These are phyloP conservation scores for Talaromyces sp. DNA, from an alignment of 2,329 filamentous ascomycete species.

Conservation along the genomic window DNA sequence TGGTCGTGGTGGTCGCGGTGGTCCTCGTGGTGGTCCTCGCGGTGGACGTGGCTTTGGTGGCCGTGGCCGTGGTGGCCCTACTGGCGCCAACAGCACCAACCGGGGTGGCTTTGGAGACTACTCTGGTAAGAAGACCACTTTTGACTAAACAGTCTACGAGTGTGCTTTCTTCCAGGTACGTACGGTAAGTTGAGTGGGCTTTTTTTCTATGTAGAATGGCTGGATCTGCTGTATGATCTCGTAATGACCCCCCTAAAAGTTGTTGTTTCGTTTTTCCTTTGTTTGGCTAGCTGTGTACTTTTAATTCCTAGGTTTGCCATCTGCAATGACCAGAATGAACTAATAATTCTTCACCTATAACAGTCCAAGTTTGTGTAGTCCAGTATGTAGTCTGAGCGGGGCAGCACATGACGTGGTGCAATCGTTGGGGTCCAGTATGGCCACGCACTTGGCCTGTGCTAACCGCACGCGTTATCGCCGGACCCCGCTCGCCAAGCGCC, in stretches of 20 bases:
- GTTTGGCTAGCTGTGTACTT: neutral
- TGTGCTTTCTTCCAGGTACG: neutral
- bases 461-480: neutral
- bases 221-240: neutral
- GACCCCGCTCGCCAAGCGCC: neutral
- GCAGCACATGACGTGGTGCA: conserved; percentile 5
- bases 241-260: neutral
- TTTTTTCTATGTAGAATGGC: neutral
- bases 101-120: conserved; percentile 52
- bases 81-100: conserved; percentile 34
- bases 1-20: conserved; percentile 48
- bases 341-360: neutral
- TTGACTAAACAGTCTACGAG: conserved; percentile 34
- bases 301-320: neutral
- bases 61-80: conserved; percentile 38
- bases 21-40: conserved; percentile 49
- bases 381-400: neutral
- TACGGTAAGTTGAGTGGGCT: conserved; percentile 8
- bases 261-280: neutral
- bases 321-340: neutral
- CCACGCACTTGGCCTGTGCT: conserved; percentile 3
- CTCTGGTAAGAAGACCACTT: conserved; percentile 75
- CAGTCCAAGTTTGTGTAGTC: neutral
- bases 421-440: neutral
- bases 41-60: conserved; percentile 44